Evolutionary conservation across 306 rosid genomes (phyloP).

Genomic region (Lupinus albus): DNA sequence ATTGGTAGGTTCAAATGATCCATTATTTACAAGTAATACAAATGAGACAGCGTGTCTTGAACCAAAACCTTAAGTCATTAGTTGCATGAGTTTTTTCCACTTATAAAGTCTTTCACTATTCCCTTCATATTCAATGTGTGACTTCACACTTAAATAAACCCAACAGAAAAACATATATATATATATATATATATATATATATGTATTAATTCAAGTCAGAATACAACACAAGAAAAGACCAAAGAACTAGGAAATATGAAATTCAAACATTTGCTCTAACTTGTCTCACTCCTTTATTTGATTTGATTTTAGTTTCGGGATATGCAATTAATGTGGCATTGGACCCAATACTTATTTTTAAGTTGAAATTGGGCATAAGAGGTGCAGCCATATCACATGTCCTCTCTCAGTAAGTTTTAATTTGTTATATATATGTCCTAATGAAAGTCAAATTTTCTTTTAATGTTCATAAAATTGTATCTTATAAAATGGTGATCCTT

Average conservation of each 20-base stretch:
- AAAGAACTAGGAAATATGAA: too few relatives aligned
- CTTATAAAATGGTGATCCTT: conserved; percentile 23
- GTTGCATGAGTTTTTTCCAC: too few relatives aligned
- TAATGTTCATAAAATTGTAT: not conserved
- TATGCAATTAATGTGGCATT: conserved; percentile 61
- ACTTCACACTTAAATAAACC: too few relatives aligned
- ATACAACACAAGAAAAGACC: too few relatives aligned
- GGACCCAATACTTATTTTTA: conserved; percentile 80
- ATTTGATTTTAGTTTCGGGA: conserved; percentile 56
- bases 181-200: too few relatives aligned
- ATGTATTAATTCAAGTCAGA: too few relatives aligned
- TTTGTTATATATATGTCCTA: not conserved
- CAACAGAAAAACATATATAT: too few relatives aligned
- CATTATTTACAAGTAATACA: not conserved
- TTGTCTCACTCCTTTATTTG: conserved; percentile 4
- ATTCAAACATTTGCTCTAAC: conserved; percentile 6
- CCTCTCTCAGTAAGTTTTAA: conserved; percentile 74
- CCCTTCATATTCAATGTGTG: too few relatives aligned
- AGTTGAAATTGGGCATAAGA: conserved; percentile 60
- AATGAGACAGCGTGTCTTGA: too few relatives aligned
- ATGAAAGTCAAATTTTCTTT: not conserved
- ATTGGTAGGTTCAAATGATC: conserved; percentile 48
- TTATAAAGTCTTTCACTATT: too few relatives aligned
- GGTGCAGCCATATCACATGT: conserved; percentile 98
- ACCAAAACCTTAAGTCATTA: too few relatives aligned